phyloP scores from a whole-genome alignment of 78 protist species.

The Anaeramoeba flamelloides region DNA sequence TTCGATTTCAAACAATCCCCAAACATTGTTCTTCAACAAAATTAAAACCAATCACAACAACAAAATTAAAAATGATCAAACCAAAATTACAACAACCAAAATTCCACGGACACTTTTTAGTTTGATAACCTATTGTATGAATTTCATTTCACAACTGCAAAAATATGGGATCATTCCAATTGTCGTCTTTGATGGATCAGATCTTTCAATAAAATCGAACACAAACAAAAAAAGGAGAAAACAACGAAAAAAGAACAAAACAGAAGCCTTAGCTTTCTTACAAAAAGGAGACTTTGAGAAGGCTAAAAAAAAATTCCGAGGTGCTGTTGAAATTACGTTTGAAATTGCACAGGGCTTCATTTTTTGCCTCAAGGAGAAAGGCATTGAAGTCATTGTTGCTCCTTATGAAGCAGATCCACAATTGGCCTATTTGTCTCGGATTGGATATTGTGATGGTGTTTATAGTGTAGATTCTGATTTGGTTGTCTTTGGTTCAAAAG shows the following conservation, averaged over 20 bases:
- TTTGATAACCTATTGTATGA: neutral
- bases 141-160: neutral
- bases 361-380: conserved; percentile 14
- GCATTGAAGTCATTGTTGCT: conserved; percentile 68
- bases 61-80: no score
- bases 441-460: conserved; percentile 44
- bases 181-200: conserved; percentile 17
- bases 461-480: conserved; percentile 92
- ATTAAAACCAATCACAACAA: no score
- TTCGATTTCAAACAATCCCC: no score
- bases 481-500: conserved; percentile 52
- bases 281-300: neutral
- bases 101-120: no score
- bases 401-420: conserved; percentile 99
- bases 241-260: neutral
- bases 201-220: conserved; percentile 5
- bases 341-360: conserved; percentile 2
- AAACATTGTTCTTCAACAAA: no score
- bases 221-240: conserved; percentile 4
- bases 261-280: neutral
- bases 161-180: conserved; percentile 8
- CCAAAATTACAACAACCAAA: no score
- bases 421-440: conserved; percentile 60
- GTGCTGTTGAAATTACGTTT: neutral
- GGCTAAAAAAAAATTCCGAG: neutral